phyloP scores from a whole-genome alignment of 23 red algal genomes.

The Agarophyton chilense region DNA sequence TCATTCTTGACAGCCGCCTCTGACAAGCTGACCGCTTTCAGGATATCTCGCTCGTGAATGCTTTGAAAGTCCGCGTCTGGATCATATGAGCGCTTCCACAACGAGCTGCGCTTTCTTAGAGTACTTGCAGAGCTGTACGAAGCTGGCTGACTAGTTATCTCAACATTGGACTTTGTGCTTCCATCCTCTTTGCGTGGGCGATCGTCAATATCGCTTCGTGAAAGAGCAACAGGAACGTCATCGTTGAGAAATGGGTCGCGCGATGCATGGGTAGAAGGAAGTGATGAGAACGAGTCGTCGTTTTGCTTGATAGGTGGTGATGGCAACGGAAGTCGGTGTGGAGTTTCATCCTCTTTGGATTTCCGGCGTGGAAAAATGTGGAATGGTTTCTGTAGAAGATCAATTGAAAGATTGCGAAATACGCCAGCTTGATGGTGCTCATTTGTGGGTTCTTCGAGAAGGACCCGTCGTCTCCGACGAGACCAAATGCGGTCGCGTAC shows the following conservation, averaged over 20 bases:
- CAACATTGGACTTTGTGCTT: constrained; percentile 1
- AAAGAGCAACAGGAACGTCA: constrained; percentile 53
- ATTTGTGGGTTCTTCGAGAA: background rate
- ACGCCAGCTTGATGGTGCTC: constrained; percentile 39
- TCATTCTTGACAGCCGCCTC: constrained; percentile 61
- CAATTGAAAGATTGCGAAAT: constrained; percentile 57
- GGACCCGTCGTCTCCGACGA: constrained; percentile 15
- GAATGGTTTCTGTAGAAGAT: constrained; percentile 24
- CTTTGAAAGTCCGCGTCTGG: constrained; percentile 64
- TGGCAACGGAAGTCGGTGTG: background rate
- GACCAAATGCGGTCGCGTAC: constrained; percentile 34
- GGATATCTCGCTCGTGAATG: constrained; percentile 56
- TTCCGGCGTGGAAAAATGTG: constrained; percentile 17
- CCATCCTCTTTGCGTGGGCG: constrained; percentile 49
- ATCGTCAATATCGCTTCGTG: constrained; percentile 43
- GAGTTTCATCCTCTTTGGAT: constrained; percentile 14
- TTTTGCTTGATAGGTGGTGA: constrained; percentile 11
- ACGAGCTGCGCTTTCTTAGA: constrained; percentile 41
- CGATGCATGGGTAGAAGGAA: constrained; percentile 60
- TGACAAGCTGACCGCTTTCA: constrained; percentile 56
- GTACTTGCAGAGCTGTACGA: constrained; percentile 45
- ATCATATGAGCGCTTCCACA: constrained; percentile 70
- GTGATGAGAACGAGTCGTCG: constrained; percentile 66
- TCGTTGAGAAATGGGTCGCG: constrained; percentile 72
- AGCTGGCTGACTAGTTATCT: constrained; percentile 18